Base-by-base conservation (phyloP, 331 rosid species). In the Malus hybrid region DNA sequence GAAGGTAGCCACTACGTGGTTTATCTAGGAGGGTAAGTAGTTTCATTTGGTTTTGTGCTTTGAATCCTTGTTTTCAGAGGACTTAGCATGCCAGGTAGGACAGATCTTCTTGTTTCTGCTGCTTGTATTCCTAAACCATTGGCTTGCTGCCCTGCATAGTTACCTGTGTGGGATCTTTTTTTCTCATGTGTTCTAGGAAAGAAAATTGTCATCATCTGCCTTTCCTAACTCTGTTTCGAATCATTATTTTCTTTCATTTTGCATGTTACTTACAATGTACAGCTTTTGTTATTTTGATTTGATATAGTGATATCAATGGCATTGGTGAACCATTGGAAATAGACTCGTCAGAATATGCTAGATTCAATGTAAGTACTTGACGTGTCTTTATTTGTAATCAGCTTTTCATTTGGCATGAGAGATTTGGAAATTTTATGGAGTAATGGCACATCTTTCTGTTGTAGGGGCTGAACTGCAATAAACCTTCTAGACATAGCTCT, bases 251-350 rank as follows among this genome's bases (percentile, higher is more conserved):
- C 24, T 31, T 33, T 34, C 65, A 42, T 71, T 66, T 80, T 64
- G 28, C 42, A 69, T 74, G 67, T 69, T 70, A 20, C 72, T 56
- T 33, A 52, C 71, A 75, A 33, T 73, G 46, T n/a, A 67, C 73
- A 80, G 57, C 64, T 48, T 80, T 73, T 70, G 33, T 72, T 76
- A 31, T 65, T 80, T 76, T 68, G 57, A 32, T 75, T 44, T 69
- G 72, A 71, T 89, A 78, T 79, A 91, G 98, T 79, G 88, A 85
- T 52, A 83, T 70, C 59, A 87, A 83, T 76, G 70, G 59, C 76
- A 55, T 77, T 71, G 89, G 81, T 33, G 93, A 86, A 80, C 88
- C 83, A n/a, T 54, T 81, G 80, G 87, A 90, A 80, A 57, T 86
- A 76, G 79, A 70, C 78, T 75, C 81, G 81, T 82, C 82, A 14